Conservation (phyloP, 1,139 yeast species). For the Geotrichum siamense region DNA sequence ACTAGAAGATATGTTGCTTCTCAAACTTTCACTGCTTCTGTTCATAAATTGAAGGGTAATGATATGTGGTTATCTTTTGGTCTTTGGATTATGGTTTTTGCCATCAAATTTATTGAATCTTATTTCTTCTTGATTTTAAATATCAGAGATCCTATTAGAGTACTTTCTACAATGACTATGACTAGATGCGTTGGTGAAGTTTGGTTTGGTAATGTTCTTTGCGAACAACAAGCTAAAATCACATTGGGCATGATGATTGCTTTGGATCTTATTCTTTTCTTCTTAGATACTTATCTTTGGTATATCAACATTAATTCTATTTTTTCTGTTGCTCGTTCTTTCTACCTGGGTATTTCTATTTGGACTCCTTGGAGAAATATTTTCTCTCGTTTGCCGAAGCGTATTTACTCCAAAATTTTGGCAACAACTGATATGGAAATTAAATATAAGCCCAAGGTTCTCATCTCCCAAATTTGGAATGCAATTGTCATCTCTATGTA, state of each 20-base stretch:
- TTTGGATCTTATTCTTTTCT: constrained; percentile 89
- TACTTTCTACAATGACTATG: constrained; percentile 55
- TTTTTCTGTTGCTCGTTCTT: constrained; percentile 94
- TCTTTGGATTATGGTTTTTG: constrained; percentile 81
- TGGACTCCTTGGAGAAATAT: constrained; percentile 99
- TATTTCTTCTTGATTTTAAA: constrained; percentile 89
- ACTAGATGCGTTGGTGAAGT: constrained; percentile 76
- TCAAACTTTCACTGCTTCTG: constrained; percentile 93
- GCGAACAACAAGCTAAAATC: constrained; percentile 80
- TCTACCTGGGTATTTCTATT: constrained; percentile 95
- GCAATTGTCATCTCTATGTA: constrained; percentile 97
- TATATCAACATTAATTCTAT: constrained; percentile 91
- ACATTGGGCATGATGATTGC: constrained; percentile 87
- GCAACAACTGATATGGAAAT: constrained; percentile 99
- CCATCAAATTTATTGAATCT: constrained; percentile 83
- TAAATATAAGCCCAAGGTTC: constrained; percentile 95
- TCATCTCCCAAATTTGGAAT: constrained; percentile 97
- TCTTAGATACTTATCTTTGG: constrained; percentile 98
- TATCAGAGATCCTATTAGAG: constrained; percentile 88
- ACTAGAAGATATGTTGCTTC: constrained; percentile 89
- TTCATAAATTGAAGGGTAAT: constrained; percentile 69
- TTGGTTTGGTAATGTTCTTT: constrained; percentile 71
- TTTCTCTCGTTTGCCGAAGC: constrained; percentile 94
- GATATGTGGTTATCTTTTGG: constrained; percentile 97
- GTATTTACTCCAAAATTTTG: constrained; percentile 93